phyloP scores from a whole-genome alignment of 2,329 filamentous ascomycete species.

The Phaeosphaeriaceae sp. region DNA sequence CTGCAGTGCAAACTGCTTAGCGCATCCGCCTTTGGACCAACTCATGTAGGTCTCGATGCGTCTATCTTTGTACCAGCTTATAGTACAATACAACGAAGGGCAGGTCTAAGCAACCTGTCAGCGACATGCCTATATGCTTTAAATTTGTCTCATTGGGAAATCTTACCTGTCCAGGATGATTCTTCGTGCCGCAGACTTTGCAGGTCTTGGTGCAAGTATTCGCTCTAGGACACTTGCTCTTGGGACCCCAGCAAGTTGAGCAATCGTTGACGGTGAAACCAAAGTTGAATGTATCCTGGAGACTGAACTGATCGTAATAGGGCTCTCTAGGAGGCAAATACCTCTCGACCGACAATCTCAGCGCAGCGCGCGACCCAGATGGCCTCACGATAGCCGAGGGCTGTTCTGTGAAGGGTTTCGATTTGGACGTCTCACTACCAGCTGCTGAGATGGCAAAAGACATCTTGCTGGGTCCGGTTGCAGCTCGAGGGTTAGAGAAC shows the following conservation, averaged over 20 bases:
- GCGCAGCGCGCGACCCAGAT: no score
- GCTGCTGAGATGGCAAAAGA: not conserved
- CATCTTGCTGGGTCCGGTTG: not conserved
- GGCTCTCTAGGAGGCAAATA: constrained; percentile 3
- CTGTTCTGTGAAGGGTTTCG: not conserved
- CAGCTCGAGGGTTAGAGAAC: not conserved
- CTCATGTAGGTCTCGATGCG: no score
- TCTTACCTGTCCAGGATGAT: not conserved
- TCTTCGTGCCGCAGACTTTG: not conserved
- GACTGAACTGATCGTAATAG: constrained; percentile 2
- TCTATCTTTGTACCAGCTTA: no score
- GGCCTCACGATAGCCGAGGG: no score
- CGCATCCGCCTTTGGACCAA: no score
- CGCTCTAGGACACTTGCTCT: not conserved
- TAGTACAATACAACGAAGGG: not conserved
- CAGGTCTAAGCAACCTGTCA: not conserved
- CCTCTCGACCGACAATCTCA: no score
- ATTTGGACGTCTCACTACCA: not conserved
- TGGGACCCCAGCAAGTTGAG: not conserved
- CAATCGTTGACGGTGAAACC: not conserved
- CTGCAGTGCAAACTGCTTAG: no score
- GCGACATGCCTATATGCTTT: no score
- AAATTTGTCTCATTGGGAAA: not conserved
- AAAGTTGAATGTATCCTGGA: not conserved
- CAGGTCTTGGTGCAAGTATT: not conserved